phyloP scores from a whole-genome alignment of 768 basidiomycete species.

The Royoungia palumana region DNA sequence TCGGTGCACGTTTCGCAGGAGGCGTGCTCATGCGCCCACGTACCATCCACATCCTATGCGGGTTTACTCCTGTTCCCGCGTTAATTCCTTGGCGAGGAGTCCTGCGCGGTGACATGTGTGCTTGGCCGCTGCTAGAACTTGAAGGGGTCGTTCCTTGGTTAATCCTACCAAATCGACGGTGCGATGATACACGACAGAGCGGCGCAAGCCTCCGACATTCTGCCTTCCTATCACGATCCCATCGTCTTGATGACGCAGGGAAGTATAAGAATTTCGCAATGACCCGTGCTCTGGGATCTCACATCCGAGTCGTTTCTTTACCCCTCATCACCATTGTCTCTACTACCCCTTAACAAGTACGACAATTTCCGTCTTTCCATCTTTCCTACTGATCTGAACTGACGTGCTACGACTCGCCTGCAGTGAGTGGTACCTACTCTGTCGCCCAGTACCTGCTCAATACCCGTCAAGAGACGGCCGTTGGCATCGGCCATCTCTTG shows the following conservation, averaged over 20 bases:
- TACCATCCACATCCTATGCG: slow-evolving; percentile 12
- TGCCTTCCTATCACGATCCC: background rate
- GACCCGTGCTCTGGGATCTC: slow-evolving; percentile 41
- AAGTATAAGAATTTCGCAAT: background rate
- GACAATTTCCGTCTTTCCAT: background rate
- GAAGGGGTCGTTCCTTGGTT: background rate
- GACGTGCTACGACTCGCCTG: background rate
- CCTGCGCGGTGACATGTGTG: background rate
- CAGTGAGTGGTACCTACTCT: slow-evolving; percentile 7
- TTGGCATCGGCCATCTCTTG: slow-evolving; percentile 46
- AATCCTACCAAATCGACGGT: background rate
- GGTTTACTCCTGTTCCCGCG: slow-evolving; percentile 18
- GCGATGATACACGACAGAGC: slow-evolving; percentile 44
- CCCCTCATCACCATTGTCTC: slow-evolving; percentile 32
- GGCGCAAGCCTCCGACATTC: slow-evolving; percentile 31
- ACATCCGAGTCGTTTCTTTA: slow-evolving; percentile 65
- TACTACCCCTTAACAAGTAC: background rate
- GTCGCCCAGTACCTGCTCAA: slow-evolving; percentile 6
- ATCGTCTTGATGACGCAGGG: background rate
- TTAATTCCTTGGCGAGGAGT: too few relatives aligned
- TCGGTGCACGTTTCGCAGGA: too few relatives aligned
- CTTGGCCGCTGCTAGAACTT: background rate
- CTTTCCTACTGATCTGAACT: background rate
- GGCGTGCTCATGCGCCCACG: too few relatives aligned
- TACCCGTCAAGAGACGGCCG: background rate